A percentile compares a stretch with the other conserved stretches of the same genome.
Conservation (phyloP, 176 grass and related monocot genomes). For the Oryza glaberrima region DNA sequence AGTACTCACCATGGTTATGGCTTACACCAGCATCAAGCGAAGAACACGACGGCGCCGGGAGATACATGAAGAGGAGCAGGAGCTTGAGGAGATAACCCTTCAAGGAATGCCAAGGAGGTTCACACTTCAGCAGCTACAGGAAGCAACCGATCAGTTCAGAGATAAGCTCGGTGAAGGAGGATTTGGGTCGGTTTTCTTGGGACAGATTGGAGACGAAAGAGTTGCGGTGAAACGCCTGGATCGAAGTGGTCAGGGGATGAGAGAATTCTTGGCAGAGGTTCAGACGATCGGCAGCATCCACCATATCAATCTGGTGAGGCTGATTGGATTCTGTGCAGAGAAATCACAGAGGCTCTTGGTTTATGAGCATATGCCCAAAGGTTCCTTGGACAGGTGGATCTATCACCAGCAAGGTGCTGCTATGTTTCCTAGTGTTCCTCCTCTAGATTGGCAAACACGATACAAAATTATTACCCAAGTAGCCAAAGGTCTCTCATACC, state of each 20-base stretch:
- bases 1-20: neutral
- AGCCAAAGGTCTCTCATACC: neutral
- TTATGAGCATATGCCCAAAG: neutral
- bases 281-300: neutral
- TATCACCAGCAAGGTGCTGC: neutral
- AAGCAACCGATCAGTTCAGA: neutral
- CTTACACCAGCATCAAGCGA: neutral
- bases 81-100: neutral
- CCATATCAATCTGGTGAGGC: neutral
- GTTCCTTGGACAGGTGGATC: neutral
- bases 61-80: neutral
- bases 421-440: neutral
- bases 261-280: neutral
- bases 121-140: neutral
- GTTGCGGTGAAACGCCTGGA: neutral
- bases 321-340: neutral
- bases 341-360: neutral
- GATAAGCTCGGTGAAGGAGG: neutral
- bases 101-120: neutral
- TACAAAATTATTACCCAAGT: neutral
- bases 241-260: neutral
- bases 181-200: neutral
- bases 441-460: neutral
- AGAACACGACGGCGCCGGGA: neutral
- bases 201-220: neutral